A percentile compares a stretch with the other conserved stretches of the same genome.
phyloP scores from a whole-genome alignment of 768 basidiomycete genomes.

The Asterophora parasitica region DNA sequence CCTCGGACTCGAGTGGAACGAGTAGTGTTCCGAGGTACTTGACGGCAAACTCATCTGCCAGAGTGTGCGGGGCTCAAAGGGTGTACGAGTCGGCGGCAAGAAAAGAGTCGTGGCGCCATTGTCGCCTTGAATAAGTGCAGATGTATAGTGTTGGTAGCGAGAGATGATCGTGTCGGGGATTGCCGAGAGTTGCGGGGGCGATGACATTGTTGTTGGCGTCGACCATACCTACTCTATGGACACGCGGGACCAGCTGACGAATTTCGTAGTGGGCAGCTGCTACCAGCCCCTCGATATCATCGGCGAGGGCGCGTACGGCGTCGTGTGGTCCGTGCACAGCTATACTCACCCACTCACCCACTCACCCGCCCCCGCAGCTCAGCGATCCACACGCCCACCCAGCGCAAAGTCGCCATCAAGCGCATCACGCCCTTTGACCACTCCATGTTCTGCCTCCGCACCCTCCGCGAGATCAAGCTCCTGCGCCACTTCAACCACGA shows the following conservation, averaged over 20 bases:
- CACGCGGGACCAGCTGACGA: slow-evolving; percentile 27
- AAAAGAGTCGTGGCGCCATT: too few relatives aligned
- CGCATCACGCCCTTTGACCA: slow-evolving; percentile 95
- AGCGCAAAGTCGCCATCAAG: slow-evolving; percentile 91
- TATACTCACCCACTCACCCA: too few relatives aligned
- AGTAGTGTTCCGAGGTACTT: too few relatives aligned
- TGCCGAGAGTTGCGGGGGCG: too few relatives aligned
- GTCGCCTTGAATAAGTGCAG: too few relatives aligned
- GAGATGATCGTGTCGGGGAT: too few relatives aligned
- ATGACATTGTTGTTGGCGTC: too few relatives aligned
- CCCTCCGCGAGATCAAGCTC: slow-evolving; percentile 88
- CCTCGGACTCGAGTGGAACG: too few relatives aligned
- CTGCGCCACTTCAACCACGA: slow-evolving; percentile 82
- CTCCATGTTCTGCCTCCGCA: slow-evolving; percentile 85
- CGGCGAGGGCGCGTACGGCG: slow-evolving; percentile 93
- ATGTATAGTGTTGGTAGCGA: too few relatives aligned
- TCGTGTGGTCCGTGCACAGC: slow-evolving; percentile 69
- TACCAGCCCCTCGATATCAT: slow-evolving; percentile 82
- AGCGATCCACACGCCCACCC: slow-evolving; percentile 71
- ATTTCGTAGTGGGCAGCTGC: slow-evolving; percentile 45
- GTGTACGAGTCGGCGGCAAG: too few relatives aligned
- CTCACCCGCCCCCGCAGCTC: slow-evolving; percentile 37
- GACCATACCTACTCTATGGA: not conserved
- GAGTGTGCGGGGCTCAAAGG: too few relatives aligned
- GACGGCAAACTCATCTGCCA: too few relatives aligned